Conservation (phyloP, 495 filamentous ascomycete species). For the Penicillium antarcticum region DNA sequence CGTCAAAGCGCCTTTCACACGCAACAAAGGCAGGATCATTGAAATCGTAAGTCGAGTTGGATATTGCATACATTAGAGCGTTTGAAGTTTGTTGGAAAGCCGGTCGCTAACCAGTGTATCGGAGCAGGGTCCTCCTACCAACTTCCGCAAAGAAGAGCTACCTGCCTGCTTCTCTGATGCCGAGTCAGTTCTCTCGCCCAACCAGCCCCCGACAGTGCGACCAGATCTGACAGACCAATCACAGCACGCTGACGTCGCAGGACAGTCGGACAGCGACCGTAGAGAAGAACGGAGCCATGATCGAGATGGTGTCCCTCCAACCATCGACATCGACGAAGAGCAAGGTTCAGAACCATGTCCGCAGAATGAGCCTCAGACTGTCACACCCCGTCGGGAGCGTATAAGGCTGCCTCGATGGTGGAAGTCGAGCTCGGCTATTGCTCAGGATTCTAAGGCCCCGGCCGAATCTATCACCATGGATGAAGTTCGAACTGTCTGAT, state of each 20-base stretch:
- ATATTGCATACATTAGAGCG: background rate
- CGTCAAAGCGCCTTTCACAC: constrained; percentile 36
- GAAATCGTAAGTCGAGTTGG: constrained; percentile 34
- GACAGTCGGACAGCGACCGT: constrained; percentile 28
- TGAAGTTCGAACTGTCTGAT: background rate
- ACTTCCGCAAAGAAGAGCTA: constrained; percentile 46
- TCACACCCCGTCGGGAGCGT: constrained; percentile 19
- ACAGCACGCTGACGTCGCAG: constrained; percentile 39
- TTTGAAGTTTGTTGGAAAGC: background rate
- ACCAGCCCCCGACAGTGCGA: constrained; percentile 13
- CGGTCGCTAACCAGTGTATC: constrained; percentile 1
- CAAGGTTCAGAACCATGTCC: constrained; percentile 32
- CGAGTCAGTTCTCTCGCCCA: constrained; percentile 37
- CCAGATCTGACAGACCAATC: constrained; percentile 29
- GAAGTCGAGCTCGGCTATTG: background rate
- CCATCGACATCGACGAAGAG: constrained; percentile 25
- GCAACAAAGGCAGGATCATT: constrained; percentile 25
- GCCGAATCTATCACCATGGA: background rate
- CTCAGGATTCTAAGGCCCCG: constrained; percentile 1
- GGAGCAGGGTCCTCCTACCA: constrained; percentile 39
- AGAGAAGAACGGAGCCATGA: constrained; percentile 30
- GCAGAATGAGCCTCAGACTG: constrained; percentile 31
- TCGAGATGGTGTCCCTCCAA: constrained; percentile 20
- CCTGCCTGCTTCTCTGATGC: constrained; percentile 41
- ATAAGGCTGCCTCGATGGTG: constrained; percentile 15